Base-by-base conservation (phyloP, 345 rosid genomes). In the Raphanus raphanistrum region DNA sequence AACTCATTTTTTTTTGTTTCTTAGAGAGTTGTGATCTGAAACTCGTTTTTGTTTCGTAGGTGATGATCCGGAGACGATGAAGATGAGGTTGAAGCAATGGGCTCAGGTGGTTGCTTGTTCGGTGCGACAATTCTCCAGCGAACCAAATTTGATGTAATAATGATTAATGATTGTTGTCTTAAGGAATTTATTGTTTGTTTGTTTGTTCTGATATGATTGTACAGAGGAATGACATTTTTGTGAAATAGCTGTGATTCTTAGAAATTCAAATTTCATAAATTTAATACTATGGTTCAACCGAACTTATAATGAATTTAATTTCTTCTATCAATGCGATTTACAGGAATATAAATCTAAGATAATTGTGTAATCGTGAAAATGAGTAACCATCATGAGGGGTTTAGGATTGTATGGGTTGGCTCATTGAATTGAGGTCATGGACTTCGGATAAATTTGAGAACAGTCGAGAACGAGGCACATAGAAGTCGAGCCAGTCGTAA, bases 71-170 rank as follows among this genome's bases (percentile, higher is more conserved):
- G 89, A 82, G 85, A 83, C 60, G 71, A 89, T 90, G 81, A 94
- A 92, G 90, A 45, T 68, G 72, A 92, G 82, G 78, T 21, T 94
- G 86, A 88, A 75, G 83, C 98, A 88, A 60, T 94, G 98, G 98
- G 98, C 97, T 0, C 91, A 84, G 80, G 85, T 88, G 58, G 98
- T 94, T 16, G 98, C 94, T 25, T 92, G 93, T 68, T 89, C 93
- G 59, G 91, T 89, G 67, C 82, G 81, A 31, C 97, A 90, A 75
- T 69, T 72, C 73, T 76, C 89, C 15, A 89, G 93, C 38, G 82
- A 76, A 62, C 83, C 82, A 6, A 84, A 74, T 71, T 71, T 75
- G 58, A 82, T 73, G 8, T 26, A 13, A 32, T 52, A 16, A 31
- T 35, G 25, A 38, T 71, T 35, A 26, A 10, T 43, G 8, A 15